Evolutionary conservation across 495 filamentous ascomycete species (phyloP), one percentile per base, ranked within the genome.

Genomic region (Penicillium cataractarum): DNA sequence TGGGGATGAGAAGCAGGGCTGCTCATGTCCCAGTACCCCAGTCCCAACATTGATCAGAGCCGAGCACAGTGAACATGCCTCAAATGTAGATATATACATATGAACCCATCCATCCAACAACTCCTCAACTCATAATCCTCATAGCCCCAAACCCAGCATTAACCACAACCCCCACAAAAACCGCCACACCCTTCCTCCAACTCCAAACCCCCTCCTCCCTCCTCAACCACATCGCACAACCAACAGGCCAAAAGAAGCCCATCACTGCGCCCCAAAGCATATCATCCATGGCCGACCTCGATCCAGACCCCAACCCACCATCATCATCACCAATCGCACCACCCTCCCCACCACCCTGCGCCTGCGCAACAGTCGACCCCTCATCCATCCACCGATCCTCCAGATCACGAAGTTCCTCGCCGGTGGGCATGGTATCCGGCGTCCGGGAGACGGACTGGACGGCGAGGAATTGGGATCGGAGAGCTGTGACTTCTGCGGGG

Each of bases 331-430:
- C 84, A 79, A 63, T 71, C 4, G 73, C 80, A 4, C 68, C 81
- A 32, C 70, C 70, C 55, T 70, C 68, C 46, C 58, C 75, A 26
- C 71, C 74, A 15, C 64, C 78, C 26, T 70, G 75, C 29, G 76
- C 76, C 37, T 59, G 71, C 24, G 80, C 74, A 27, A 79, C 69
- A 29, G 75, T 78, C 40, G 80, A 80, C 58, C 88, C 88, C 65
- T 86, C 87, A 61, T 99, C 95, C 65, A 99, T 89, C 95, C 95
- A 99, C 12, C 89, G 80, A 64, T 99, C 94, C 69, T 99, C 95
- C 62, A 97, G 73, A 57, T 80, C 75, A 6, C 87, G 82, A 42
- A 90, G 69, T 58, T 83, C 82, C 24, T 88, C 62, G 58, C 83
- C 70, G 64, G 83, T 74, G 7, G 93, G 93, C 89, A 96, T 91